Evolutionary conservation across 2,329 filamentous ascomycete genomes (phyloP), one percentile per base, ranked within the genome.

Genomic region (Aureobasidium sp.): DNA sequence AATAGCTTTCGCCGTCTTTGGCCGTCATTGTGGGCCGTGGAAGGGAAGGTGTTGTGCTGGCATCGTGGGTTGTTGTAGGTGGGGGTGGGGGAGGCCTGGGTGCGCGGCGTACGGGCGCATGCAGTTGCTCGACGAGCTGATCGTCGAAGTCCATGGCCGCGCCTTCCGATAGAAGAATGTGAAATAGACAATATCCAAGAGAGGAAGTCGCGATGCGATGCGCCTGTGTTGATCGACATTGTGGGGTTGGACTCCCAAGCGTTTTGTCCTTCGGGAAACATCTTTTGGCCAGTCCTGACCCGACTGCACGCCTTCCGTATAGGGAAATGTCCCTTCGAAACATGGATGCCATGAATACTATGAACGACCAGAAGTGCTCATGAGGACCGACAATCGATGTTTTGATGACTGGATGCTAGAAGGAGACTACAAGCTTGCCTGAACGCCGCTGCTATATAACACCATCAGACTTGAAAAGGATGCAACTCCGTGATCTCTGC

Each of bases 221-320:
- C 8, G 11, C 11, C 10, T 32, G 17, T 17, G 25, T 10, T 29
- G 27, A 4, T 44, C 17, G 22, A 6, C 10, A 45, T 4, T 47
- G 42, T 35, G 42, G 37, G 42, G 30, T 11, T 19, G 12, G 21
- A 29, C 22, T 24, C 14, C 5, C 47, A 50, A 7, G 17, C 29
- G 11, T 40, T 50, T 19, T 50, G 47, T 25, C 47, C 10, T 35
- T 50, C 47, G 47, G 47, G 47, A 50, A 50, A 50, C 47, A 50
- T 40, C 25, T 40, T 50, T 50, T 50, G 47, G 45, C 45, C 45
- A 6, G 22, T 30, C 19, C 6, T 25, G 16, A 10, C 34, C 10
- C 1, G 5, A 27, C n/a, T 14, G 10, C 11, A 14, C 19, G 8
- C n/a, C 8, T 4, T 3, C 39, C 2, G 8, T 3, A 1, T 37